Evolutionary conservation across 2,329 filamentous ascomycete genomes (phyloP).

Genomic region (Xylaria polymorpha): DNA sequence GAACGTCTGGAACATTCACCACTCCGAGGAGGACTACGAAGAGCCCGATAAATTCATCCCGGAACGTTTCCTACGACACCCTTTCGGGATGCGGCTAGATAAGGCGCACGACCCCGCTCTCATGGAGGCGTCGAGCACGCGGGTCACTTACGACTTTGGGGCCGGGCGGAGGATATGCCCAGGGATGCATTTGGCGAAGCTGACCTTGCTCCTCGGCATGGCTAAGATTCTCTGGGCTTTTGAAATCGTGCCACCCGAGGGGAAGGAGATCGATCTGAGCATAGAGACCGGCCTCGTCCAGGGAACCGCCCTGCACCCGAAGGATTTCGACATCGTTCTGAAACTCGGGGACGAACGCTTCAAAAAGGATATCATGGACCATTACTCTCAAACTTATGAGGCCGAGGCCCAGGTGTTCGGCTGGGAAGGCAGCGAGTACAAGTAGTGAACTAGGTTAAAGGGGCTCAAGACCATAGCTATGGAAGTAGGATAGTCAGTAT

Average conservation of each 20-base stretch:
- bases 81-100: slow-evolving; percentile 6
- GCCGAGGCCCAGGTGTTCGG: slow-evolving; percentile 1
- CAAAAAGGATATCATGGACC: slow-evolving; percentile 11
- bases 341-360: not conserved
- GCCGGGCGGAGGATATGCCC: no score
- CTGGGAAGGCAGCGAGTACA: not conserved
- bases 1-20: slow-evolving; percentile 21
- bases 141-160: slow-evolving; percentile 3
- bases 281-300: slow-evolving; percentile 4
- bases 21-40: slow-evolving; percentile 7
- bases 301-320: slow-evolving; percentile 1
- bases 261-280: slow-evolving; percentile 14
- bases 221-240: no score
- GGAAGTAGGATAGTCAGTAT: no score
- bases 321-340: slow-evolving; percentile 9
- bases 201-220: no score
- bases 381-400: slow-evolving; percentile 12
- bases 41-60: slow-evolving; percentile 10
- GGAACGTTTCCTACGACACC: slow-evolving; percentile 11
- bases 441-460: not conserved
- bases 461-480: no score
- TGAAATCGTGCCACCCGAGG: not conserved
- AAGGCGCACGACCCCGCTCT: not conserved
- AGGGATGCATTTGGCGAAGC: no score
- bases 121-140: slow-evolving; percentile 5